Percentiles rank a stretch among this genome's conserved stretches.
These are phyloP conservation scores for Rhizopogon vinicolor DNA, from an alignment of 768 basidiomycete genomes.

Conservation along the genomic window DNA sequence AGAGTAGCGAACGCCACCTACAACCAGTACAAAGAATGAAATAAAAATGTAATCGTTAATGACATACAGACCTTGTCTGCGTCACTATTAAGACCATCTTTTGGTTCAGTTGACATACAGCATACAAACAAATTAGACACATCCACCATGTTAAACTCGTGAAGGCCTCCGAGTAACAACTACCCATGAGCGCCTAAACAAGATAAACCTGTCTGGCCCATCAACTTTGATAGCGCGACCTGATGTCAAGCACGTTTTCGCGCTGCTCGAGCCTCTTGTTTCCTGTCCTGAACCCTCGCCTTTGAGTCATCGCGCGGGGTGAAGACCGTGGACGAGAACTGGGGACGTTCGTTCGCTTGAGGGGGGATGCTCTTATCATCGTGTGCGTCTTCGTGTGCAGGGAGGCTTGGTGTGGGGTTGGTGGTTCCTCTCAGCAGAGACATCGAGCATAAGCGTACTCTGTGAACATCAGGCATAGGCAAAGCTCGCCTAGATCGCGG, in stretches of 20 bases:
- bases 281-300: conserved; percentile 19
- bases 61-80: no score
- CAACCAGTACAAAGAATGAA: no score
- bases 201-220: no score
- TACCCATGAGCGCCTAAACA: no score
- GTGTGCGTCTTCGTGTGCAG: no score
- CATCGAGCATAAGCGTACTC: conserved; percentile 13
- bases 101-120: no score
- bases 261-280: conserved; percentile 6
- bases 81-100: no score
- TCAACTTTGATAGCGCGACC: neutral
- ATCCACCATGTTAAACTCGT: no score
- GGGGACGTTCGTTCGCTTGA: conserved; percentile 9
- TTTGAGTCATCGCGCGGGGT: conserved; percentile 19
- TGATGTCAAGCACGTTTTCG: conserved; percentile 20
- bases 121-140: no score
- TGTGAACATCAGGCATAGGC: conserved; percentile 9
- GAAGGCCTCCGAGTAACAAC: no score
- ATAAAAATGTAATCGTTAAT: no score
- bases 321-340: conserved; percentile 27
- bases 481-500: conserved; percentile 36
- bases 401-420: conserved; percentile 1
- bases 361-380: neutral
- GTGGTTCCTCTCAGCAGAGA: conserved; percentile 21
- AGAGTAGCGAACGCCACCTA: no score